Evolutionary conservation across 805 yeast genomes (phyloP), one percentile per base, ranked within the genome.

Genomic region (Metschnikowia cerradonensis): DNA sequence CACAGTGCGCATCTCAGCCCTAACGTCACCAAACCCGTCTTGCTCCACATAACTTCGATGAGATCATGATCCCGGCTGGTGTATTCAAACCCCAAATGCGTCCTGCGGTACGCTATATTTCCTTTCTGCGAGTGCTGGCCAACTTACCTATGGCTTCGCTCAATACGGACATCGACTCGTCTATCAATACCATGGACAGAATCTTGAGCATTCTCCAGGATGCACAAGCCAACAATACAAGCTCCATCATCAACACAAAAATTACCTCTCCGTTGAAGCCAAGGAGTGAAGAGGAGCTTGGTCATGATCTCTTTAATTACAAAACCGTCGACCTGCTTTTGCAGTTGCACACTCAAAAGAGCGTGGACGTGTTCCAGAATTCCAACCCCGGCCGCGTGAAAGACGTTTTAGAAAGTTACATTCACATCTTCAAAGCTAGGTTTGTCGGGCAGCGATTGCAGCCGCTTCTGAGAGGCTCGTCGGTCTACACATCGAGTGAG

Each of bases 121-220:
- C 45, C 2, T 8, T 15, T n/a, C 45, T 42, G 45, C 36, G 19
- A 15, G 31, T 15, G 14, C 45, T 42, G 38, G 37, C 45, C n/a
- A 33, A 42, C 7, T 2, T 15, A 13, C 19, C 31, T 15, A 23
- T 23, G 32, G 40, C 22, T 6, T 26, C 47, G 14, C 19, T 15
- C 10, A 35, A 23, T 15, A 11, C 38, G 10, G 47, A 44, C 8
- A 44, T 56, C n/a, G 58, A 55, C 45, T 51, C 57, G 3, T 52
- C 58, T 8, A 49, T 56, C 49, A 42, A 49, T 41, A 56, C 60
- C 14, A 56, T 57, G 60, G 54, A 55, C 33, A 48, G 43, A 38
- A 53, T 57, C 40, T 38, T 57, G 31, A 46, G 45, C 34, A 55
- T 57, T 37, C 51, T 56, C 20, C 53, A 53, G 30, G 44, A 48